Base-by-base conservation (phyloP, 441 rosid genomes). In the Syzygium syzygioides region DNA sequence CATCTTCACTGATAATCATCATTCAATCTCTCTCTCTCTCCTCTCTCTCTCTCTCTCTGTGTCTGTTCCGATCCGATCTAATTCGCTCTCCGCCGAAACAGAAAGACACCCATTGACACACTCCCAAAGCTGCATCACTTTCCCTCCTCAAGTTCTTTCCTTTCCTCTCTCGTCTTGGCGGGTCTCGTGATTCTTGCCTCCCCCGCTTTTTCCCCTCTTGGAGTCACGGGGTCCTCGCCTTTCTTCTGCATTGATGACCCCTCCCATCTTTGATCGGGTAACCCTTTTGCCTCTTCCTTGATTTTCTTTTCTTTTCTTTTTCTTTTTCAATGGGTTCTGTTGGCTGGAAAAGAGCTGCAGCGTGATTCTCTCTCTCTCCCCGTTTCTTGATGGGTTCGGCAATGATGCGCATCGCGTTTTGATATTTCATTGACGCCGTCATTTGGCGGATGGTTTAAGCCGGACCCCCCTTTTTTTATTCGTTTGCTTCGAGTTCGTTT, bases 41-140 rank as follows among this genome's bases (percentile, higher is more conserved):
- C 48, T 37, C 91, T 88, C 89, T 88, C 90, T 90, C 48, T 25
- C 23, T 26, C 50, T 62, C n/a, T 37, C 88, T 85, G 89, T 86
- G 88, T 89, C 88, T 91, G 94, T 89, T 90, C 91, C 90, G 95
- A 93, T 94, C 91, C 90, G 95, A 96, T 95, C 95, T 87, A 91
- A 90, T 32, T 56, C 68, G 59, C 23, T 18, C 32, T n/a, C 55
- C 37, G 25, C 48, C 25, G 56, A 52, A 20, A 89, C 87, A 86
- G 57, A 55, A 53, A 34, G 59, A n/a, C 55, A 28, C 45, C 86
- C 86, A n/a, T 55, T 60, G 34, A 52, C 56, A 56, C n/a, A 54
- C 62, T 34, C 89, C 79, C 90, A 90, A 92, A 93, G 94, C 89
- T 91, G 88, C 50, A 89, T 90, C 89, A 57, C 94, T 91, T 92